Conservation (phyloP, 164 flowering plant species). For the Vitis rupestris region DNA sequence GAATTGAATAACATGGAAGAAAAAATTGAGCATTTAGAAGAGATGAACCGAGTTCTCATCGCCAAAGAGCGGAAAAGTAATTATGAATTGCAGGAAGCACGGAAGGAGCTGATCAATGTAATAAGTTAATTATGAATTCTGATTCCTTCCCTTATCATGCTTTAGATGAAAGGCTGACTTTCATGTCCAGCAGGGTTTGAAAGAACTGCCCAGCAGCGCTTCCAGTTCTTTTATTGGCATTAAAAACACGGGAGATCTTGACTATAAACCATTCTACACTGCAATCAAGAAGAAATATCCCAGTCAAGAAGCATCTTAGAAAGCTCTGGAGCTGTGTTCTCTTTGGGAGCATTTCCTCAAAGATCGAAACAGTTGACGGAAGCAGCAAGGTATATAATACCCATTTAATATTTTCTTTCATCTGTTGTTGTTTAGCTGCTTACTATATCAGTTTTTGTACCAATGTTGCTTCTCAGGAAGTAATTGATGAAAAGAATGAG, state of each 20-base stretch:
- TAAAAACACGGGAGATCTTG: slow-evolving; percentile 58
- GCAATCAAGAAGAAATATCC: slow-evolving; percentile 33
- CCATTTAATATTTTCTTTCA: neutral
- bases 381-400: slow-evolving; percentile 19
- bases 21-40: slow-evolving; percentile 40
- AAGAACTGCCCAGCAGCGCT: slow-evolving; percentile 1
- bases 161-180: neutral
- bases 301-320: slow-evolving; percentile 30
- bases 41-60: slow-evolving; percentile 48
- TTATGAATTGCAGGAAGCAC: slow-evolving; percentile 72
- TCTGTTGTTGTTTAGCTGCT: neutral
- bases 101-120: slow-evolving; percentile 54
- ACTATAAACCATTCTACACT: slow-evolving; percentile 32
- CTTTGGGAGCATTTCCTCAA: slow-evolving; percentile 39
- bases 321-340: slow-evolving; percentile 35
- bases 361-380: slow-evolving; percentile 29
- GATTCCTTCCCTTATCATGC: too few species aligned
- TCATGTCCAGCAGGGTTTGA: slow-evolving; percentile 22
- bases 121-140: neutral
- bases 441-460: neutral
- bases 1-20: slow-evolving; percentile 55
- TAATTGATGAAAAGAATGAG: slow-evolving; percentile 45
- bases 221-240: slow-evolving; percentile 22
- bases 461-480: slow-evolving; percentile 24
- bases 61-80: slow-evolving; percentile 52